Evolutionary conservation across 2,329 filamentous ascomycete species (phyloP).

Genomic region (Penicillium sp.): DNA sequence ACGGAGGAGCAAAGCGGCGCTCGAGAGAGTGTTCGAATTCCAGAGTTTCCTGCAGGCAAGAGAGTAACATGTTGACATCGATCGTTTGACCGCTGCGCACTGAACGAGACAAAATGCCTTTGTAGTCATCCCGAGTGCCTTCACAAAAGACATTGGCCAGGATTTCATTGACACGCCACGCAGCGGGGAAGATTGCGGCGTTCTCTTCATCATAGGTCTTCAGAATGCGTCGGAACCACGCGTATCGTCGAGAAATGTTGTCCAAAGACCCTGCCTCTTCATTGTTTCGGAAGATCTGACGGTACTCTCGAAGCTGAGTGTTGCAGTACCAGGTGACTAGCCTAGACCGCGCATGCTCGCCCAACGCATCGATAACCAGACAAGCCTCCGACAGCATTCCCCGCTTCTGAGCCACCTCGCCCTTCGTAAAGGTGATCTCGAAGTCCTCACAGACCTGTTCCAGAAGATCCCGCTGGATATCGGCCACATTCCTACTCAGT

Average conservation of each 20-base stretch:
- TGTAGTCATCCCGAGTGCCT: slow-evolving; percentile 92
- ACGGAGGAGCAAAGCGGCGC: slow-evolving; percentile 69
- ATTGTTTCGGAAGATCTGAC: slow-evolving; percentile 91
- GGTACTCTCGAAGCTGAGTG: slow-evolving; percentile 90
- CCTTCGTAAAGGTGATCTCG: slow-evolving; percentile 89
- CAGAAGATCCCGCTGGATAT: slow-evolving; percentile 85
- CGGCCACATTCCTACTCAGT: slow-evolving; percentile 86
- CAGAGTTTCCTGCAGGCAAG: slow-evolving; percentile 90
- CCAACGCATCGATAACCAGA: slow-evolving; percentile 89
- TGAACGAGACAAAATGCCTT: slow-evolving; percentile 83
- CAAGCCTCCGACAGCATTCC: slow-evolving; percentile 81
- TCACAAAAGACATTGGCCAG: slow-evolving; percentile 93
- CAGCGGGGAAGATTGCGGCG: slow-evolving; percentile 76
- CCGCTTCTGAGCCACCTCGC: slow-evolving; percentile 70
- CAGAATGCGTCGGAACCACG: slow-evolving; percentile 94
- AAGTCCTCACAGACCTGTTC: slow-evolving; percentile 99
- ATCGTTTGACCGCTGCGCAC: slow-evolving; percentile 79
- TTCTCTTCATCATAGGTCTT: slow-evolving; percentile 96
- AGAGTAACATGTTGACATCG: slow-evolving; percentile 85
- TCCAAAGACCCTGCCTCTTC: slow-evolving; percentile 95
- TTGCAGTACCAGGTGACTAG: slow-evolving; percentile 98
- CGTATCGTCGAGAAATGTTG: slow-evolving; percentile 92
- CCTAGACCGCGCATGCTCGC: slow-evolving; percentile 77
- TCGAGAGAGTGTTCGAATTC: slow-evolving; percentile 95
- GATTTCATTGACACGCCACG: slow-evolving; percentile 89